Evolutionary conservation across 2,329 filamentous ascomycete species (phyloP).

Genomic region (Blumeriella jaapii): DNA sequence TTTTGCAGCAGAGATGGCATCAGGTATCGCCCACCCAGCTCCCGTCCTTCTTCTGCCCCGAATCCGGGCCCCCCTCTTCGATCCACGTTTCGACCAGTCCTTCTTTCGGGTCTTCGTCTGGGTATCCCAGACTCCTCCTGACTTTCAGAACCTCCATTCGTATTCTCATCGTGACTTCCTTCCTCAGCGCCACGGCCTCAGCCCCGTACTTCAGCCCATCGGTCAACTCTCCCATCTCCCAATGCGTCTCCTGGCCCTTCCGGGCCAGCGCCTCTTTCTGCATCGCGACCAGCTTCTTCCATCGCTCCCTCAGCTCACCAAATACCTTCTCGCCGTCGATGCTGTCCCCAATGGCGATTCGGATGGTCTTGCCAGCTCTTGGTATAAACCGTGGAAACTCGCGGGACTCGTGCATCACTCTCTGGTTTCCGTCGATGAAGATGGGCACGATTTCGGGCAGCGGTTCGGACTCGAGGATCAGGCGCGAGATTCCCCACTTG

Average conservation of each 20-base stretch:
- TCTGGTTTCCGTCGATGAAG: conserved; percentile 83
- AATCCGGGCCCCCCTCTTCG: conserved; percentile 38
- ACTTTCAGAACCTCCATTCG: conserved; percentile 73
- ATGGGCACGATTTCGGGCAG: conserved; percentile 85
- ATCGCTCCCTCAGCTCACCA: conserved; percentile 62
- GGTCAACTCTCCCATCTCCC: conserved; percentile 46
- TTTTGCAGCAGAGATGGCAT: background rate
- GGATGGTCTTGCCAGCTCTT: conserved; percentile 57
- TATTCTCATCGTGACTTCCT: conserved; percentile 69
- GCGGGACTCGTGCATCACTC: conserved; percentile 78
- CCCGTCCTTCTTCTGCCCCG: conserved; percentile 48
- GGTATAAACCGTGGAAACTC: conserved; percentile 72
- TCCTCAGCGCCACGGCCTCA: conserved; percentile 68
- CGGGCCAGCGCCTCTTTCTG: conserved; percentile 33
- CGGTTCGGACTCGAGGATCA: conserved; percentile 82
- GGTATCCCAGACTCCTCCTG: conserved; percentile 52
- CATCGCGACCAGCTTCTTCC: conserved; percentile 54
- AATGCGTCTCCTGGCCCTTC: conserved; percentile 22
- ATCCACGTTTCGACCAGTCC: conserved; percentile 75
- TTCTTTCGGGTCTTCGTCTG: conserved; percentile 69
- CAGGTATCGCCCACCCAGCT: conserved; percentile 44
- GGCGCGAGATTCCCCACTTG: conserved; percentile 89
- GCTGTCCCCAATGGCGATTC: conserved; percentile 67
- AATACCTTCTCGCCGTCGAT: conserved; percentile 65
- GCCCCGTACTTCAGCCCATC: conserved; percentile 54